Base-by-base conservation (phyloP, 192 early-diverging fungal species). In the Backusella tarrabulga region DNA sequence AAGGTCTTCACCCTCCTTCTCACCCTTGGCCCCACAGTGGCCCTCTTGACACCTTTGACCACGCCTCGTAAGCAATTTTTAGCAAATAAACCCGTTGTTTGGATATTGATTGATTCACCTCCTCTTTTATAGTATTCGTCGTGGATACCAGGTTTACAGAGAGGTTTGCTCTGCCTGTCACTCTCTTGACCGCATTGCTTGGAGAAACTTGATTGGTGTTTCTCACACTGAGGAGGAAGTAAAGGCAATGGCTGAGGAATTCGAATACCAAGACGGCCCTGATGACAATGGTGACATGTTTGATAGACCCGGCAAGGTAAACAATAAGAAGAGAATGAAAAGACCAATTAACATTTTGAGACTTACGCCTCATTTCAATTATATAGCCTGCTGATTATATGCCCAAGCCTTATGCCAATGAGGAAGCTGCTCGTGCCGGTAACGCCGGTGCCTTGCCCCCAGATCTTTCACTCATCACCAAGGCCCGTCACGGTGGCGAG, bases 141-240 rank as follows among this genome's bases (percentile, higher is more conserved):
- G 97, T 86, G 97, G 97, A 77, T 99, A 96, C 90, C 97, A 97
- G 84, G 97, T 99, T 14, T 99, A 97, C 91, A 95, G 93, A 88
- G 97, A 99, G 81, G 94, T 99, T 75, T 99, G 97, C 83, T 89
- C 97, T 52, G 93, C 96, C 35, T 99, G 97, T 87, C 97, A 99
- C 88, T 97, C 97, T 26, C 89, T 99, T 77, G 93, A 97, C 46
- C 92, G 92, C 67, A 91, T 99, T 74, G 89, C 95, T 80, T 99
- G 92, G 93, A 94, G 97, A 80, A 97, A 97, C 88, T 86, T 99
- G 72, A 91, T 99, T n/a, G 95, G 90, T 54, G 97, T 99, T 15
- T 92, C 93, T 34, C 96, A 97, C 88, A 92, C 95, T 46, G 93
- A 94, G 70, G 95, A 92, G 56, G 97, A 98, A 86, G 95, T 89